phyloP scores from a whole-genome alignment of 805 yeast genomes.

The Starmera dryadoides region DNA sequence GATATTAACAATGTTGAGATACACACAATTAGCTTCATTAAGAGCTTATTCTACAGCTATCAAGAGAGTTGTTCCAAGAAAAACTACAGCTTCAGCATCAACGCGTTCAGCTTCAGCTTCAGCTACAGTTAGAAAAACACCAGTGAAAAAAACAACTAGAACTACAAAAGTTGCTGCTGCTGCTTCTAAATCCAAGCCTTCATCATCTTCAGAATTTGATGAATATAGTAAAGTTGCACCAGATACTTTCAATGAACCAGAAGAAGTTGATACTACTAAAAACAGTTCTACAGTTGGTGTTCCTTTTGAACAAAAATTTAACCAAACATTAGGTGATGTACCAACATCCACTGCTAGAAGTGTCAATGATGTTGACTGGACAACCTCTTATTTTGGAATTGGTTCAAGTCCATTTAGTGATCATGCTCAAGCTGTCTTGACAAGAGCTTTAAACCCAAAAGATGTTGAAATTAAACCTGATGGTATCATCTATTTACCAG shows the following conservation, averaged over 20 bases:
- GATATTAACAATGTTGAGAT: no score
- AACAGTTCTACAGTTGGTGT: no score
- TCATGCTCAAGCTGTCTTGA: conserved; percentile 50
- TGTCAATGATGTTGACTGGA: conserved; percentile 51
- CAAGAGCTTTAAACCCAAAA: conserved; percentile 51
- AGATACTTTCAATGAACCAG: no score
- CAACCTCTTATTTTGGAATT: conserved; percentile 79
- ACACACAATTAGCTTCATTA: background rate
- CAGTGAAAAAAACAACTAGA: background rate
- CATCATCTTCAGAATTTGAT: no score
- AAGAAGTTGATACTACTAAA: no score
- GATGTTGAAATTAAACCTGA: conserved; percentile 96
- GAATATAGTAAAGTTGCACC: no score
- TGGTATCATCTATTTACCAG: conserved; percentile 87
- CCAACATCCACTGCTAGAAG: no score
- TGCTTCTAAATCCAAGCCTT: no score
- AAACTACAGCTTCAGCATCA: background rate
- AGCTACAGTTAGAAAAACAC: background rate
- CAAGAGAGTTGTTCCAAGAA: background rate
- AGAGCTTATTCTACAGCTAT: background rate
- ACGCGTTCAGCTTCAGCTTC: background rate
- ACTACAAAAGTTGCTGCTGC: no score
- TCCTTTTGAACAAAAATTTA: no score
- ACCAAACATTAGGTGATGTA: no score
- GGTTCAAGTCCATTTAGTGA: conserved; percentile 71